Conservation (phyloP, 768 basidiomycete species). For the Vishniacozyma victoriae region DNA sequence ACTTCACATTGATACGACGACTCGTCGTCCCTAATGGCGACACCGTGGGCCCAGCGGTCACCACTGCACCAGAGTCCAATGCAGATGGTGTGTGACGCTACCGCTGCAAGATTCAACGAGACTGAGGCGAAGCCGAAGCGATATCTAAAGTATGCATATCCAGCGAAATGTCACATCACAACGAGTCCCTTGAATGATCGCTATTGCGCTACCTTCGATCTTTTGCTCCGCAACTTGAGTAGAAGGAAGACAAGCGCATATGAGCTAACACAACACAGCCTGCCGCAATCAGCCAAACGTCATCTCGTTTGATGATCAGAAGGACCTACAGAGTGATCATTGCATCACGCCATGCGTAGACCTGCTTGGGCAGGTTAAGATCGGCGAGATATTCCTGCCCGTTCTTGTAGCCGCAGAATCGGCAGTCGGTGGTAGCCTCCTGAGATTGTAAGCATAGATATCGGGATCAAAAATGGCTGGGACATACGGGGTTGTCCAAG, state of each 20-base stretch:
- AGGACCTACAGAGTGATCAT: conserved; percentile 26
- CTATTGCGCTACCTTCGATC: conserved; percentile 31
- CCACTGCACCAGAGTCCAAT: no score
- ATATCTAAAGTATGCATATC: no score
- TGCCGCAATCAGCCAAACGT: background rate
- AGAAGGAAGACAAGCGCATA: conserved; percentile 26
- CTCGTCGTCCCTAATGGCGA: no score
- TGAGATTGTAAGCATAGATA: no score
- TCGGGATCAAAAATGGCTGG: background rate
- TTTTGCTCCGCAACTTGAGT: conserved; percentile 34
- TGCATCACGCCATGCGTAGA: conserved; percentile 26
- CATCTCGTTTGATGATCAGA: background rate
- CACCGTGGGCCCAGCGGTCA: no score
- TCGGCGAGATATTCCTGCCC: conserved; percentile 39
- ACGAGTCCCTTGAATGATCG: no score
- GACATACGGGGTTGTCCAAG: conserved; percentile 23
- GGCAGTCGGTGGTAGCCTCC: conserved; percentile 21
- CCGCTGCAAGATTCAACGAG: no score
- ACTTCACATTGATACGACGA: no score
- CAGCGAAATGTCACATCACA: no score
- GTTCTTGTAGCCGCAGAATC: conserved; percentile 33
- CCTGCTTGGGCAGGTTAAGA: conserved; percentile 23
- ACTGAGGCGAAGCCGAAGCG: no score
- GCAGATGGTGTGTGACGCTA: no score
- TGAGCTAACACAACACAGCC: conserved; percentile 17